These are phyloP conservation scores for Coprinopsis strossmayeri DNA, from an alignment of 768 basidiomycete species.

Conservation along the genomic window DNA sequence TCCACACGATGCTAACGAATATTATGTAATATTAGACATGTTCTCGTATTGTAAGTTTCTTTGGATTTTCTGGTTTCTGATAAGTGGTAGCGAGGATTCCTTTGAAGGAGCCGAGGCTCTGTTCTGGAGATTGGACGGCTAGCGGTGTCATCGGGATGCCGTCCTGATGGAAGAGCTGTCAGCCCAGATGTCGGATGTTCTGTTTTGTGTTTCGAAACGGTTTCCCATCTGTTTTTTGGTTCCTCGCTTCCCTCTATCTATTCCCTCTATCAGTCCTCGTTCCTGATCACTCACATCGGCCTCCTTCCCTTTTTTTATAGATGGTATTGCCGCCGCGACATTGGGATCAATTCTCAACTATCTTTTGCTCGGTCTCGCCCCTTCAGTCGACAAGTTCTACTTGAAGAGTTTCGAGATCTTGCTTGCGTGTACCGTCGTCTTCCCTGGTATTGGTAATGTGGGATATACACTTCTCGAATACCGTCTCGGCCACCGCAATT, in stretches of 20 bases:
- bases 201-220: neutral
- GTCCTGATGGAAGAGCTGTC: neutral
- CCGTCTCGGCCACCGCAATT: constrained; percentile 55
- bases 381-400: constrained; percentile 68
- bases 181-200: neutral
- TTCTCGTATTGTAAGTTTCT: constrained; percentile 36
- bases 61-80: constrained; percentile 6
- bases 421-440: constrained; percentile 72
- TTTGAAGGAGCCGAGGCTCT: too few species aligned
- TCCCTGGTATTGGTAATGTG: constrained; percentile 68
- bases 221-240: too few species aligned
- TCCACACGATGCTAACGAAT: neutral
- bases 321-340: constrained; percentile 64
- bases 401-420: constrained; percentile 77
- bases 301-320: constrained; percentile 17
- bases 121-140: too few species aligned
- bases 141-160: too few species aligned
- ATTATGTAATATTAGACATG: constrained; percentile 40
- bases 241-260: neutral
- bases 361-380: constrained; percentile 62
- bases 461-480: constrained; percentile 73
- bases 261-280: neutral
- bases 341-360: constrained; percentile 68
- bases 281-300: constrained; percentile 3
- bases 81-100: too few species aligned